These are phyloP conservation scores for Lolium perenne DNA, from an alignment of 176 grass and related monocot genomes.

Conservation along the genomic window DNA sequence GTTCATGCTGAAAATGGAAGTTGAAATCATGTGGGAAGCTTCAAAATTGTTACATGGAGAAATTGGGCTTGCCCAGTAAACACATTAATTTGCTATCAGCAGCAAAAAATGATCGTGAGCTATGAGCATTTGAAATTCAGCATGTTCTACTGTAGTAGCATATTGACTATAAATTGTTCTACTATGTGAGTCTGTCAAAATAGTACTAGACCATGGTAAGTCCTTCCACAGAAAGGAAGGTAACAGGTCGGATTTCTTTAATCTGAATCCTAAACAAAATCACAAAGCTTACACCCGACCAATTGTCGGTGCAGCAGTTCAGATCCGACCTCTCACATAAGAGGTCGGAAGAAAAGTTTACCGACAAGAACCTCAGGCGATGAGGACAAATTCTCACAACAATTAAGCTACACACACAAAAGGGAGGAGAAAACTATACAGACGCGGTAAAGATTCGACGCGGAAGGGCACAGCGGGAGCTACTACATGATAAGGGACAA, in stretches of 20 bases:
- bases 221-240: neutral
- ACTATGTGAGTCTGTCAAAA: conserved; percentile 8
- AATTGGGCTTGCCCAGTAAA: neutral
- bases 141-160: neutral
- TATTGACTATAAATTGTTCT: neutral
- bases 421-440: neutral
- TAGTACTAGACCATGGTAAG: neutral
- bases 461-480: conserved; percentile 40
- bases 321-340: neutral
- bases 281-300: conserved; percentile 12
- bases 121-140: conserved; percentile 7
- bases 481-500: neutral
- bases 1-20: conserved; percentile 13
- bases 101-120: neutral
- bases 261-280: conserved; percentile 7
- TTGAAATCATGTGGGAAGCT: neutral
- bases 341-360: neutral
- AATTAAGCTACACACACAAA: neutral
- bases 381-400: neutral
- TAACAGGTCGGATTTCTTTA: neutral
- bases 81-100: neutral
- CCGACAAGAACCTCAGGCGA: neutral
- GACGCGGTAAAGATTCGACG: conserved; percentile 33
- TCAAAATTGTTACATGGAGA: neutral
- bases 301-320: neutral